Conservation (phyloP, 78 protist genomes). For the Emiliania huxleyi region DNA sequence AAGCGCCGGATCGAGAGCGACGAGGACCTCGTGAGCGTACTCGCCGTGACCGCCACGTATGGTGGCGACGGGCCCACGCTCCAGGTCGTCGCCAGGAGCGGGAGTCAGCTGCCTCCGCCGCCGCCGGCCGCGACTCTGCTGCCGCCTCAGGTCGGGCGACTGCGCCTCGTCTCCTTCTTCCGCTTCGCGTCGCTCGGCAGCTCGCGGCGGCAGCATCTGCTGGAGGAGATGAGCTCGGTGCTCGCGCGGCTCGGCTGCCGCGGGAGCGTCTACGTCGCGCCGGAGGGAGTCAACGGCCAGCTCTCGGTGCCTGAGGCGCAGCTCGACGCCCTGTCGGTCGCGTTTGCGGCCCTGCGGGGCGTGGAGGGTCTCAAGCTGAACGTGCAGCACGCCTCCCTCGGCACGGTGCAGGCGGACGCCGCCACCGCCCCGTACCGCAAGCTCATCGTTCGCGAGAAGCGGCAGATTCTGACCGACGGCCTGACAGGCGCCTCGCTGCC, state of each 20-base stretch:
- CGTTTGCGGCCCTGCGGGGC: background rate
- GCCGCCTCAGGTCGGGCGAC: background rate
- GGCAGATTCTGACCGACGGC: background rate
- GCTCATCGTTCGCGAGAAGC: background rate
- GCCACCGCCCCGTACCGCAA: background rate
- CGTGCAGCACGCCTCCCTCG: too few species aligned
- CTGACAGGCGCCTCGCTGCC: too few species aligned
- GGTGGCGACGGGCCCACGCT: background rate
- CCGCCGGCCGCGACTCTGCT: background rate
- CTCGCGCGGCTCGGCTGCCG: background rate
- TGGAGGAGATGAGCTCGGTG: background rate
- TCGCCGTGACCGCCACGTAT: background rate
- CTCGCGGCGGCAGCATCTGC: background rate
- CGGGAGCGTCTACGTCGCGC: conserved; percentile 6
- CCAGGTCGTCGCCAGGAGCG: background rate
- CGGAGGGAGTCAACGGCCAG: conserved; percentile 14
- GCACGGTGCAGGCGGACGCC: background rate
- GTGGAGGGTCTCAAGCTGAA: background rate
- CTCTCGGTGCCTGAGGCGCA: background rate
- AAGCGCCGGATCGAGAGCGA: background rate
- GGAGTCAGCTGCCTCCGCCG: background rate
- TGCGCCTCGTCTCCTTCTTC: too few species aligned
- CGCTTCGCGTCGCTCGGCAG: background rate
- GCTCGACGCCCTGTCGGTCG: background rate
- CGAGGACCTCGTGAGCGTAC: background rate